Evolutionary conservation across 805 yeast species (phyloP).

Genomic region (Ascoidea asiatica): DNA sequence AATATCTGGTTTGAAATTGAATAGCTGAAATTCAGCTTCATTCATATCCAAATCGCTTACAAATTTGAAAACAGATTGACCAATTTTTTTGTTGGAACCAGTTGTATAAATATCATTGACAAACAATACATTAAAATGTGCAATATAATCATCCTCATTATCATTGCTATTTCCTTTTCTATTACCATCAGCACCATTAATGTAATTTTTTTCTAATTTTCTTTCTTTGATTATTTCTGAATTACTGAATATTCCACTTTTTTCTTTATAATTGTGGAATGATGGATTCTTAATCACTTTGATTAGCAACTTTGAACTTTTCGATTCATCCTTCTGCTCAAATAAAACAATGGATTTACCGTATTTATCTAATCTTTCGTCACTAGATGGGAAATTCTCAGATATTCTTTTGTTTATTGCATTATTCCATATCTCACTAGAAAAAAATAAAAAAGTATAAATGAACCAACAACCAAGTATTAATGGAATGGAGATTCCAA

Average conservation of each 20-base stretch:
- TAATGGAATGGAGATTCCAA: neutral
- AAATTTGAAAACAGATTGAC: neutral
- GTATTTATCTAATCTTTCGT: neutral
- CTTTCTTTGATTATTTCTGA: no score
- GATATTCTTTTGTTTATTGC: neutral
- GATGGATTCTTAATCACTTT: neutral
- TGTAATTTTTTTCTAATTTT: no score
- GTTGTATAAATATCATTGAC: neutral
- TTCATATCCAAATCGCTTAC: neutral
- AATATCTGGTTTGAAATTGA: neutral
- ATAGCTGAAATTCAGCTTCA: neutral
- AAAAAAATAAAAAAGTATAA: neutral
- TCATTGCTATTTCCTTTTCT: neutral
- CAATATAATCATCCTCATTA: neutral
- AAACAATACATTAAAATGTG: no score
- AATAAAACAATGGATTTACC: no score
- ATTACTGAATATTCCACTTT: no score
- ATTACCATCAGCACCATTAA: neutral
- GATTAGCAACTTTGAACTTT: neutral
- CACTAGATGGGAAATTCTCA: neutral
- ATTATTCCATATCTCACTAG: neutral
- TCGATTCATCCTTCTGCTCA: neutral
- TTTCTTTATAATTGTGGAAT: no score
- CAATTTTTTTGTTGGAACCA: neutral
- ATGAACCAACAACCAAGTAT: neutral